These are phyloP conservation scores for Alnus glutinosa DNA, from an alignment of 306 rosid genomes.

Conservation along the genomic window DNA sequence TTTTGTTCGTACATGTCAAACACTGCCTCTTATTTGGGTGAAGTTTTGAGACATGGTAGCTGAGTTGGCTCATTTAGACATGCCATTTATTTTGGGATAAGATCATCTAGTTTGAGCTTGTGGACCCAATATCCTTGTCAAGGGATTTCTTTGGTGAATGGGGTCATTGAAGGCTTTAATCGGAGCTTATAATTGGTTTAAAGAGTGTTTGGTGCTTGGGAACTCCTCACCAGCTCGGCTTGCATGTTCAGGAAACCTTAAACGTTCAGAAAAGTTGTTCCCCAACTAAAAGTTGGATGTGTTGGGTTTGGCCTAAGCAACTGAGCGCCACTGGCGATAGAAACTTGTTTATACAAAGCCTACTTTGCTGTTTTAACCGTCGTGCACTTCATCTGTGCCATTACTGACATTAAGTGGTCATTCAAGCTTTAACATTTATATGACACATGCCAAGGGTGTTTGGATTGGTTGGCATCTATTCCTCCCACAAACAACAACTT, in stretches of 20 bases:
- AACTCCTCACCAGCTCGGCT: background rate
- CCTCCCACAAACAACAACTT: background rate
- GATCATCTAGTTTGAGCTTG: background rate
- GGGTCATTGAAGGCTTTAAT: background rate
- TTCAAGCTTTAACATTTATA: background rate
- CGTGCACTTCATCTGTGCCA: background rate
- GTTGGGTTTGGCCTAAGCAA: background rate
- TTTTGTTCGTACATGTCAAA: background rate
- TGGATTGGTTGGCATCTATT: background rate
- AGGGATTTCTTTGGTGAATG: constrained; percentile 1
- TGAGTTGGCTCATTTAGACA: constrained; percentile 5
- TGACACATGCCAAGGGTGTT: background rate
- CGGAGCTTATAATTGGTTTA: background rate
- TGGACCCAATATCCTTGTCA: background rate
- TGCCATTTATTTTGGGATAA: background rate
- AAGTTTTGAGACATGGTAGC: constrained; percentile 13
- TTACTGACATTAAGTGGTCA: background rate
- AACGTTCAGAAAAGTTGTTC: background rate
- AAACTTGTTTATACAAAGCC: background rate
- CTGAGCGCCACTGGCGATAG: background rate
- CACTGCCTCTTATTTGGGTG: constrained; percentile 18
- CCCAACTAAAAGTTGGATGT: background rate
- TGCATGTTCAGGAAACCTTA: constrained; percentile 2
- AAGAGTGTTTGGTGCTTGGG: background rate
- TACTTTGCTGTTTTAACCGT: background rate